A percentile compares a stretch with the other conserved stretches of the same genome.
These are phyloP conservation scores for Sodiomyces alkalinus DNA, from an alignment of 2,329 filamentous ascomycete species.

Conservation along the genomic window DNA sequence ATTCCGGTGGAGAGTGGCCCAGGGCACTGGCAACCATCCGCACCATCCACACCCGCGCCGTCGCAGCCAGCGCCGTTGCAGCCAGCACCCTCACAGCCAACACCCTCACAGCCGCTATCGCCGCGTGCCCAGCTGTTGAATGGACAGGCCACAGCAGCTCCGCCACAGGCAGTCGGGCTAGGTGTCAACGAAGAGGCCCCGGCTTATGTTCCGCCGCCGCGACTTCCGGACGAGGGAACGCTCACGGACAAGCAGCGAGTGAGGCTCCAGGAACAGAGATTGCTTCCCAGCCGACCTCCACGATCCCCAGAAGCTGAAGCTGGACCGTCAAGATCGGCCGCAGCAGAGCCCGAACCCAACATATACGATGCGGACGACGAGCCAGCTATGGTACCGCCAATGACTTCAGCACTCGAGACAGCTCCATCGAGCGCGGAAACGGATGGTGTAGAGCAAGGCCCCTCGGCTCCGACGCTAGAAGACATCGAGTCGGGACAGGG, in stretches of 20 bases:
- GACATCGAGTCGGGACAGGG: conserved; percentile 23
- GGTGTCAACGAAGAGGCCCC: conserved; percentile 17
- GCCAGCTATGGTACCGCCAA: conserved; percentile 10
- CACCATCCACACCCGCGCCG: background rate
- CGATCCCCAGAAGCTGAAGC: conserved; percentile 16
- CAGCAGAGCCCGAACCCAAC: conserved; percentile 15
- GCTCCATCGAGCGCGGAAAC: too few relatives aligned
- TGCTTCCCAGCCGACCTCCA: conserved; percentile 69
- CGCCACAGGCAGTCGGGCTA: background rate
- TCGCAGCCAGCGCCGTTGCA: too few relatives aligned
- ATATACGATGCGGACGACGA: conserved; percentile 33
- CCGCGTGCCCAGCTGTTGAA: conserved; percentile 1
- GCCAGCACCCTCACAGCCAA: too few relatives aligned
- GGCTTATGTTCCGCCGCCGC: conserved; percentile 43
- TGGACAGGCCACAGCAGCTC: conserved; percentile 3
- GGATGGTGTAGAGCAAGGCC: too few relatives aligned
- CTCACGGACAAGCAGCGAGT: conserved; percentile 73
- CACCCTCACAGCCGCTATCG: too few relatives aligned
- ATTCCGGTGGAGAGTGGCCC: conserved; percentile 5
- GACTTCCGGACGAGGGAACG: conserved; percentile 40
- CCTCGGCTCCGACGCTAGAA: conserved; percentile 30
- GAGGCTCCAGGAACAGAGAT: conserved; percentile 58
- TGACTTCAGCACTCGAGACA: too few relatives aligned
- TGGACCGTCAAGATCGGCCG: conserved; percentile 18
- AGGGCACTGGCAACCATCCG: conserved; percentile 5